Base-by-base conservation (phyloP, 176 grass and related monocot genomes). In the Hordeum vulgare region DNA sequence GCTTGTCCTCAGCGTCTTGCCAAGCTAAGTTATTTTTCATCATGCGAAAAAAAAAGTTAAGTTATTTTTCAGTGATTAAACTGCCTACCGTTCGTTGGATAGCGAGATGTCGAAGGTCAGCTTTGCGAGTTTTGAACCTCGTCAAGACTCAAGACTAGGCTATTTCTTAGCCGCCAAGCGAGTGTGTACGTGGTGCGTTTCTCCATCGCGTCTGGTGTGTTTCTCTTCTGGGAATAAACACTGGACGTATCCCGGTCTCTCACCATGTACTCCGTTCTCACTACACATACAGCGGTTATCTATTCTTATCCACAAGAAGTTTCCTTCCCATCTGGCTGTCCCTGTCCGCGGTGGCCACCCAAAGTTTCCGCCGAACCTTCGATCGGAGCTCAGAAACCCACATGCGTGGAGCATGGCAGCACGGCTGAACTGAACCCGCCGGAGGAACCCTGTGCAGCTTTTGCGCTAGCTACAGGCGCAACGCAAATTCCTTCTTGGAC, bases 281-380 rank as follows among this genome's bases (percentile, higher is more conserved):
- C 42, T 1, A 45, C 4, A 45, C 12, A 14, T 11, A 45, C 12
- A 14, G 42, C 10, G 34, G 11, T 44, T 14, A 45, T 5, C 45
- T n/a, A n/a, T n/a, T n/a, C n/a, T 51, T 51, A 51, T 51, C 45
- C 45, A 29, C 11, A 51, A 80, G 71, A 81, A 81, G 83, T 85
- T 89, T 77, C 77, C 77, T 89, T 77, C 77, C 77, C 8, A 14
- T 47, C 61, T 42, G 13, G 68, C 53, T 67, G 79, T 44, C n/a
- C n/a, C n/a, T 21, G 15, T 10, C 9, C 67, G 15, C 10, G 67
- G 8, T 66, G 63, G 63, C 61, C 57, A 21, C 41, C 42, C 56
- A 77, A 65, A 74, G 79, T 82, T 89, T 65, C 83, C 73, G 0
- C 11, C 11, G 73, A 57, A 90, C 73, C 65, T 86, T 86, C 56